Base-by-base conservation (phyloP, 768 basidiomycete species). In the Boletus coccyginus region DNA sequence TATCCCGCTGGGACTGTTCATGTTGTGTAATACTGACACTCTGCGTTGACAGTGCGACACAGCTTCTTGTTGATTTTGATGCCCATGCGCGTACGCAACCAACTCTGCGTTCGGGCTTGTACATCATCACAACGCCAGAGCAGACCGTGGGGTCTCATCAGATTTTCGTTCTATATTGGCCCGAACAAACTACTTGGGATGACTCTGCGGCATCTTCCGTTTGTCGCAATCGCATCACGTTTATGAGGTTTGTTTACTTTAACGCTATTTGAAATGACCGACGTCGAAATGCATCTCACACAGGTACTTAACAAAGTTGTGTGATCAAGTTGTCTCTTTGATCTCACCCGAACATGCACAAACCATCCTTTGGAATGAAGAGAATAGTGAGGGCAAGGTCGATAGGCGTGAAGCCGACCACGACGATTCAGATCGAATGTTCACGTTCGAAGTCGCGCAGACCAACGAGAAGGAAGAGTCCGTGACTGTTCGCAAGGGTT, bases 301-400 rank as follows among this genome's bases (percentile, higher is more conserved):
- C 36, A 86, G 85, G 46, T 86, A 86, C 59, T 76, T 86, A 14
- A 83, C 76, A 2, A 83, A 83, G 67, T 74, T 86, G 39, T 70
- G 78, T 17, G 84, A 87, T 58, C 85, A 86, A 65, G 63, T 81
- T 2, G 62, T 79, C 1, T 78, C 78, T 29, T 63, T 85, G 35
- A 66, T 86, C 19, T 82, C 84, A 5, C 62, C 77, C 0, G 75
- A 78, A 21, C 78, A 83, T 50, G 70, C 78, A 0, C 57, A 67
- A 38, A 65, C 74, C 2, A 69, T 85, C 46, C 66, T 82, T 3
- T 84, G 77, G 77, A 67, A 59, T 13, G 70, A 77, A 5, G 27
- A 27, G 27, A 3, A 5, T 27, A 5, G 72, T 0, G 65, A 74
- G 7, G 69, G 74, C 0, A 46, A 62, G 14, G 65, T 63, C 0